Percentiles rank a stretch among this genome's conserved stretches.
Evolutionary conservation across 306 rosid genomes (phyloP).

Genomic region (Prosopis cineraria): DNA sequence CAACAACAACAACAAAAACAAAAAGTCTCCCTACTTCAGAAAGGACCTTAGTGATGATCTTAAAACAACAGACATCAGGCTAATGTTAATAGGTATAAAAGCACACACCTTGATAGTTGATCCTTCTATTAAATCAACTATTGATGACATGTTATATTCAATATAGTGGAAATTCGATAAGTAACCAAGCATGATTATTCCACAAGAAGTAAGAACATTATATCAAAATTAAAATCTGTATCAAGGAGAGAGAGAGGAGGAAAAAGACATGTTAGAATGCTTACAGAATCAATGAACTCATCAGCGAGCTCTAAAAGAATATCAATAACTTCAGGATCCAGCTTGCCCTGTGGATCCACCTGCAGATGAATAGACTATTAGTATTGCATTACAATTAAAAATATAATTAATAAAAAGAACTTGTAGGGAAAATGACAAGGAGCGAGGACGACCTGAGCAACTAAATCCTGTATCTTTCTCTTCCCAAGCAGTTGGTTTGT

Average conservation of each 20-base stretch:
- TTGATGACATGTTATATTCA: no score
- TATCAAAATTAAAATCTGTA: constrained; percentile 9
- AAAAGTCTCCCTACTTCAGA: no score
- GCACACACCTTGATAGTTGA: no score
- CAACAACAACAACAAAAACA: no score
- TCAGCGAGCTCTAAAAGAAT: constrained; percentile 94
- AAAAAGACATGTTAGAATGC: constrained; percentile 38
- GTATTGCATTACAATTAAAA: constrained; percentile 4
- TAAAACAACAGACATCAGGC: no score
- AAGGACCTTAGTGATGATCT: no score
- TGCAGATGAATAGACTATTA: constrained; percentile 39
- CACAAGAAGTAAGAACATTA: neutral
- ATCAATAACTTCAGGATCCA: constrained; percentile 91
- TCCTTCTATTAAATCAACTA: constrained; percentile 11
- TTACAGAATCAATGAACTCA: constrained; percentile 92
- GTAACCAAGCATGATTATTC: constrained; percentile 14
- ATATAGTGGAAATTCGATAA: neutral
- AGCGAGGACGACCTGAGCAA: constrained; percentile 71
- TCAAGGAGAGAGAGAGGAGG: neutral
- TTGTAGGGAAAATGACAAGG: constrained; percentile 11
- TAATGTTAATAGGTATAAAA: no score
- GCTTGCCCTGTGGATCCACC: constrained; percentile 87
- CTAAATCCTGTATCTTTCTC: constrained; percentile 98
- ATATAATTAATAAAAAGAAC: constrained; percentile 27
- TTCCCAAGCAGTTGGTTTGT: constrained; percentile 99